These are phyloP conservation scores for Coix lacrymajobi DNA, from an alignment of 176 grass and related monocot genomes.

Conservation along the genomic window DNA sequence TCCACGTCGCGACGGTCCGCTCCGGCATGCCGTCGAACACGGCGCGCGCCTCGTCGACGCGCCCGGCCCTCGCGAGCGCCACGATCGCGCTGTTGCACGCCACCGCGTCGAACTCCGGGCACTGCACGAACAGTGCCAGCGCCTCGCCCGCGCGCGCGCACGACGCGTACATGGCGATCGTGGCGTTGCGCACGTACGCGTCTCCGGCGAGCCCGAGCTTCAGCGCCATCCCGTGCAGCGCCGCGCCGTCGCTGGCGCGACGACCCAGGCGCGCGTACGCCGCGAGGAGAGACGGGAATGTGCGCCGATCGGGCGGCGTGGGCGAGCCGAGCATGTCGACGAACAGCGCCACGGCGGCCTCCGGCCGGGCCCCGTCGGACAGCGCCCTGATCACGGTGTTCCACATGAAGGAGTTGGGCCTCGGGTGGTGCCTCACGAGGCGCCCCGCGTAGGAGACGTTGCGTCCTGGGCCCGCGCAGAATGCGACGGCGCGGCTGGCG, in stretches of 20 bases:
- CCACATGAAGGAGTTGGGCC: conserved; percentile 72
- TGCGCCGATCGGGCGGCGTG: conserved; percentile 38
- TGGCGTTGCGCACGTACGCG: conserved; percentile 53
- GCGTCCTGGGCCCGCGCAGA: conserved; percentile 36
- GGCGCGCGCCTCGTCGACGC: conserved; percentile 32
- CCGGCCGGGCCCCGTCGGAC: conserved; percentile 38
- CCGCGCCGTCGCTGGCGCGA: conserved; percentile 11
- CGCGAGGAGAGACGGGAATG: conserved; percentile 49
- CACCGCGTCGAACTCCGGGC: conserved; percentile 40
- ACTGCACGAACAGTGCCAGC: conserved; percentile 22
- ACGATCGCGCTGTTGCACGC: conserved; percentile 65
- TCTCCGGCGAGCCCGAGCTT: conserved; percentile 60
- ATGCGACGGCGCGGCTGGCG: conserved; percentile 53
- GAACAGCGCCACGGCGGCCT: conserved; percentile 44
- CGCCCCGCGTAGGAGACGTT: conserved; percentile 43
- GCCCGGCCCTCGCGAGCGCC: conserved; percentile 41
- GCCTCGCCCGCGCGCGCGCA: conserved; percentile 36
- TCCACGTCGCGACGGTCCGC: conserved; percentile 57
- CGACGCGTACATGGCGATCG: conserved; percentile 68
- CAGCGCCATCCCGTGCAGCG: conserved; percentile 69
- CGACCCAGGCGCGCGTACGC: conserved; percentile 44
- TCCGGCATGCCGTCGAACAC: conserved; percentile 65
- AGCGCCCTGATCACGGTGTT: conserved; percentile 63
- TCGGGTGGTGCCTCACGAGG: conserved; percentile 48
- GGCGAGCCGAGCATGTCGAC: conserved; percentile 45